Base-by-base conservation (phyloP, 1,139 yeast species). In the Pichia sp. region DNA sequence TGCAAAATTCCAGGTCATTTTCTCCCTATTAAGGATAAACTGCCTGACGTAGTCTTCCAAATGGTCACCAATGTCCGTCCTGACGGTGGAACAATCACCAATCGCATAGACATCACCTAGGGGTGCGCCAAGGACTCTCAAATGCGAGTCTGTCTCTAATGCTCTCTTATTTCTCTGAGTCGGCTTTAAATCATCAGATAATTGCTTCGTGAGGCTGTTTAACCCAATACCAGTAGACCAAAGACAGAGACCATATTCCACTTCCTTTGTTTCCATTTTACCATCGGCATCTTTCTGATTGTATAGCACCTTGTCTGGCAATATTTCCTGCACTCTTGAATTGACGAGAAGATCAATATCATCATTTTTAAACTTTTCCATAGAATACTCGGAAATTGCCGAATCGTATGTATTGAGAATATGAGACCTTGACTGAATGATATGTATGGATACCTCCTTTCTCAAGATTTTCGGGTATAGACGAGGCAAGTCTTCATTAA, bases 201-300 rank as follows among this genome's bases (percentile, higher is more conserved):
- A 61, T 26, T 63, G 63, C 48, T 67, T 64, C 10, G 80, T 74
- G 34, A 77, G 52, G 5, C 76, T 77, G 35, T 74, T 69, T 46
- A 72, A 75, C 5, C 77, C 72, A 27, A 76, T 79, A 41, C 84
- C 84, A 1, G 83, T 77, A 1, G 83, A 75, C 84, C 84, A 77
- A 30, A 77, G 53, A 50, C 82, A 75, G 30, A 75, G 52, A 11
- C 84, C 84, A 41, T 64, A 74, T 21, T 80, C 77, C 33, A 77
- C 55, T 40, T 69, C 69, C 51, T 67, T 70, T 30, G 62, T 49
- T 36, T 61, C 65, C 22, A 55, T 50, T 24, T 56, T 56, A 6
- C 52, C 53, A 15, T 42, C 38, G 3, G 22, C 30, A 30, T 61
- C 56, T 40, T 62, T 62, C 50, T 73, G 78, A 28, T 66, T 65